A percentile compares a stretch with the other conserved stretches of the same genome.
Evolutionary conservation across 768 basidiomycete species (phyloP).

Genomic region (Rhizopogon rudus): DNA sequence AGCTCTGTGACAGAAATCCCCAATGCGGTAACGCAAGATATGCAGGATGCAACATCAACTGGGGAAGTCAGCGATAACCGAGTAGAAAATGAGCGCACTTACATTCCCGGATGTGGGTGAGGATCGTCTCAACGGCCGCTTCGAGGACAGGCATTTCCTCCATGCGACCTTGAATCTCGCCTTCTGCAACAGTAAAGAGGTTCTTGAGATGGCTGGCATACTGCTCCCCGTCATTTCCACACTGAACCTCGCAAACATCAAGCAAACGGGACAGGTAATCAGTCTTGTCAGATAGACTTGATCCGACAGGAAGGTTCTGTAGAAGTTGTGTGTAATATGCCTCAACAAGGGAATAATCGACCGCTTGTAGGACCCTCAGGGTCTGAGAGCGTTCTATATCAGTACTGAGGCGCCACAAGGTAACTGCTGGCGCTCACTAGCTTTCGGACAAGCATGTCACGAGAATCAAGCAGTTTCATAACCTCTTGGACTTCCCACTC

Average conservation of each 20-base stretch:
- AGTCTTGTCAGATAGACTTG: slow-evolving; percentile 32
- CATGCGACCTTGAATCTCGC: slow-evolving; percentile 17
- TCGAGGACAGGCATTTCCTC: slow-evolving; percentile 45
- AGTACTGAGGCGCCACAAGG: neutral
- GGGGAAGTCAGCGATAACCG: neutral
- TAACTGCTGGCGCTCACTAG: slow-evolving; percentile 39
- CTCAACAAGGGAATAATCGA: slow-evolving; percentile 56
- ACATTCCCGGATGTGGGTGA: slow-evolving; percentile 51
- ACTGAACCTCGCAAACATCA: slow-evolving; percentile 48
- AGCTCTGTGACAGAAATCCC: slow-evolving; percentile 40
- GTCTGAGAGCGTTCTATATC: slow-evolving; percentile 39
- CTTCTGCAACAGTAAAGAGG: slow-evolving; percentile 34
- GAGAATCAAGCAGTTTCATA: slow-evolving; percentile 61
- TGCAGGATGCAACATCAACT: slow-evolving; percentile 38
- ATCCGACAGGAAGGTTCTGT: slow-evolving; percentile 28
- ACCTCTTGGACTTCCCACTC: slow-evolving; percentile 69
- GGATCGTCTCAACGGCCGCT: slow-evolving; percentile 48
- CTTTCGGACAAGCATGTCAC: slow-evolving; percentile 51
- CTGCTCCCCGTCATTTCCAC: slow-evolving; percentile 45
- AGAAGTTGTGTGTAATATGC: slow-evolving; percentile 46
- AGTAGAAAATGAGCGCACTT: slow-evolving; percentile 11
- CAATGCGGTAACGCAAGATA: slow-evolving; percentile 40
- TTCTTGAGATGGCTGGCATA: slow-evolving; percentile 52
- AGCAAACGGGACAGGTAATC: slow-evolving; percentile 43
- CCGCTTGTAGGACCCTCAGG: slow-evolving; percentile 46